Evolutionary conservation across 1,284 basidiomycete species (phyloP), one percentile per base, ranked within the genome.

Genomic region (Hypsizygus ulmarius): DNA sequence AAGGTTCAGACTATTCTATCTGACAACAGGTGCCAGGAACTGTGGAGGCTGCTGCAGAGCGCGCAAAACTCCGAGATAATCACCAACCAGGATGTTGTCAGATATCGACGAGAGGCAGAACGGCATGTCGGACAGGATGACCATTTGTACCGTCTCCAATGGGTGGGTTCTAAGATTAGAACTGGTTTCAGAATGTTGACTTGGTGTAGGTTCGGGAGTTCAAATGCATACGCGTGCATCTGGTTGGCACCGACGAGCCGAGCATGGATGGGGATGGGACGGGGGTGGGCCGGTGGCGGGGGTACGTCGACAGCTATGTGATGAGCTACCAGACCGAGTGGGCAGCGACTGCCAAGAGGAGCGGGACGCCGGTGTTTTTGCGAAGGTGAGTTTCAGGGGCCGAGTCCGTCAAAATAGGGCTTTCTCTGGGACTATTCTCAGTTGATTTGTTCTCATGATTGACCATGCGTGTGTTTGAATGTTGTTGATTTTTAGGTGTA

Each of bases 41-140:
- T 89, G 27, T 86, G 82, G 82, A 67, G 75, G 36, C 64, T 87
- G 41, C 66, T 88, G 37, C 79, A 83, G 58, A 74, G 70, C 47
- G 72, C 70, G 40, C 72, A 81, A 65, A 64, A 67, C 63, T 65
- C 75, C 45, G 74, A 82, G 61, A 64, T 59, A 47, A 64, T 78
- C 45, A 84, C 81, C 25, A 82, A 82, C 43, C 81, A 87, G 51
- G 91, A 93, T 61, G 81, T 93, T 62, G 90, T 98, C 57, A 84
- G 87, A 34, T 95, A 96, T 70, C 82, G 96, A 45, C 82, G 94
- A 67, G 88, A 90, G 62, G 94, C 93, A 9, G 96, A 98, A 67
- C 78, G 77, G 19, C 82, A 93, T 47, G 79, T 93, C 42, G 90
- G 90, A 15, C 76, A 83, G 48, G 95, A 97, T 55, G 95, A 98